phyloP scores from a whole-genome alignment of 345 rosid genomes.

The Cardiospermum halicacabum region DNA sequence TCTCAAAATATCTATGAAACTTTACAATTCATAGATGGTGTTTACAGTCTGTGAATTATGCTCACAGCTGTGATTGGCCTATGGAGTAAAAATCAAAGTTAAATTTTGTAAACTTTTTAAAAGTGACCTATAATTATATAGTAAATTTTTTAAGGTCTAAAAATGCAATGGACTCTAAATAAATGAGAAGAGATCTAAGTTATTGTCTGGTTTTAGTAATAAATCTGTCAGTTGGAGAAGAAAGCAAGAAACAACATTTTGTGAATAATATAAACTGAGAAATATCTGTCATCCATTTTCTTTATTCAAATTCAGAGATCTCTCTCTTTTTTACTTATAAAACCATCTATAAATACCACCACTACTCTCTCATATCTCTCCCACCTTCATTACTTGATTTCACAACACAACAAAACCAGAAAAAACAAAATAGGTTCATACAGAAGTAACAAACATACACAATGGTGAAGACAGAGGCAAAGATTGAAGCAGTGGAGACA shows the following conservation, averaged over 20 bases:
- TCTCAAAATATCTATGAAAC: too few species aligned
- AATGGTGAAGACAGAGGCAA: slow-evolving; percentile 68
- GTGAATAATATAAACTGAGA: slow-evolving; percentile 12
- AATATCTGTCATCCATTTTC: slow-evolving; percentile 45
- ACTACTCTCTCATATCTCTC: slow-evolving; percentile 10
- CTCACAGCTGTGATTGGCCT: too few species aligned
- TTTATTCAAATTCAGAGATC: slow-evolving; percentile 22
- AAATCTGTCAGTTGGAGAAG: slow-evolving; percentile 11
- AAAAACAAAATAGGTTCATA: slow-evolving; percentile 10
- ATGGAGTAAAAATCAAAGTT: too few species aligned
- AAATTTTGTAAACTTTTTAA: too few species aligned
- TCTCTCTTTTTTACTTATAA: not conserved
- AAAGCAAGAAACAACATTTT: slow-evolving; percentile 3
- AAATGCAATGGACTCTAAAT: too few species aligned
- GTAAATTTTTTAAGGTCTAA: too few species aligned
- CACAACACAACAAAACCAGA: slow-evolving; percentile 4
- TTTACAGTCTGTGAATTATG: too few species aligned
- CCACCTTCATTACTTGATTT: slow-evolving; percentile 8
- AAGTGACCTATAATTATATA: too few species aligned
- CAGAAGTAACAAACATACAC: too few species aligned
- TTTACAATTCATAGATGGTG: too few species aligned
- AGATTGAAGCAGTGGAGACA: slow-evolving; percentile 31
- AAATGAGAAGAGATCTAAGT: too few species aligned
- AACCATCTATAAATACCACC: slow-evolving; percentile 33
- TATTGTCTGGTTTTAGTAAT: not conserved